phyloP scores from a whole-genome alignment of 2,329 filamentous ascomycete species.

The Diaporthe ilicicola region DNA sequence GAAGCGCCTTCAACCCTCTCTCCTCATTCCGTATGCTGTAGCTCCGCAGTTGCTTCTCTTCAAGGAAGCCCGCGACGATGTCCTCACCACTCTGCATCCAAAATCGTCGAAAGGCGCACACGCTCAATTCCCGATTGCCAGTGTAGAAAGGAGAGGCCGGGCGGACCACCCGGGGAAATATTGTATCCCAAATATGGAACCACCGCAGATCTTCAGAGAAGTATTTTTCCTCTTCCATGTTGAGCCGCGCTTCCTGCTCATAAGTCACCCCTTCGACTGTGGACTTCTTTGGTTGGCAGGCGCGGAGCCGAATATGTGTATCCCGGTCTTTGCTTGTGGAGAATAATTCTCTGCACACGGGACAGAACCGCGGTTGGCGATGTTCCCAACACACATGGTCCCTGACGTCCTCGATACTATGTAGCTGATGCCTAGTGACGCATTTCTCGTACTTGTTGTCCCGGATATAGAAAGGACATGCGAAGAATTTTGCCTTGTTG shows the following conservation, averaged over 20 bases:
- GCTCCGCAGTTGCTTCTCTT: neutral
- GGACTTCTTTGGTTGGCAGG: neutral
- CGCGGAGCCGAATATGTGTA: neutral
- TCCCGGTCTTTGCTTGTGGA: neutral
- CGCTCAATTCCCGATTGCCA: neutral
- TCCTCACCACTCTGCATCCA: neutral
- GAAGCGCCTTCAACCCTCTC: neutral
- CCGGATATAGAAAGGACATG: slow-evolving; percentile 1
- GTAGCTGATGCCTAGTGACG: neutral
- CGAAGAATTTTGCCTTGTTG: neutral
- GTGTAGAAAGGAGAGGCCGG: neutral
- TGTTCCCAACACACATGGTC: neutral
- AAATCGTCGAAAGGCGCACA: neutral
- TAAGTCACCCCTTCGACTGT: neutral
- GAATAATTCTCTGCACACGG: neutral
- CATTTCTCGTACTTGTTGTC: neutral
- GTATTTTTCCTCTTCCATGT: neutral
- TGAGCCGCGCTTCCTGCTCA: neutral
- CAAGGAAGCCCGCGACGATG: neutral
- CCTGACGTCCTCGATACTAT: neutral
- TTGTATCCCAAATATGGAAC: neutral
- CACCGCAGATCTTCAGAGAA: neutral
- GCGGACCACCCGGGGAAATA: neutral
- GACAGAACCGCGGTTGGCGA: neutral
- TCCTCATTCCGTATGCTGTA: neutral